Percentiles rank a stretch among this genome's conserved stretches.
These are phyloP conservation scores for Veloporphyrellus conicus DNA, from an alignment of 1,284 basidiomycete genomes.

Conservation along the genomic window DNA sequence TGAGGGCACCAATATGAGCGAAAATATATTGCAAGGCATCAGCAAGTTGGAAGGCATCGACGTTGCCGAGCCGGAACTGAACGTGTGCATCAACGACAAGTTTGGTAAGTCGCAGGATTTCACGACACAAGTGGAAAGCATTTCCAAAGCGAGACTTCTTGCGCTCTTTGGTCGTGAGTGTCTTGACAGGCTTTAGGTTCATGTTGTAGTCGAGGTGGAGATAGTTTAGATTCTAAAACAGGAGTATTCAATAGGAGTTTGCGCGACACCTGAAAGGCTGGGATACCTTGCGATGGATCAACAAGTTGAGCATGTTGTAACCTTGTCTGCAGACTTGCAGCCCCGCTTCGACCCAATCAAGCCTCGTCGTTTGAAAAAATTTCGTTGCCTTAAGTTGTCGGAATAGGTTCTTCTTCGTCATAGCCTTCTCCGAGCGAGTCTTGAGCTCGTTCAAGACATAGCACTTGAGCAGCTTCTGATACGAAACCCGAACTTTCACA, in stretches of 20 bases:
- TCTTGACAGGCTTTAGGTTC: slow-evolving; percentile 98
- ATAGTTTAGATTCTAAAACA: slow-evolving; percentile 84
- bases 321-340: slow-evolving; percentile 98
- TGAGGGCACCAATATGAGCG: slow-evolving; percentile 94
- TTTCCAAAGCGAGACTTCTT: slow-evolving; percentile 99
- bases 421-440: slow-evolving; percentile 86
- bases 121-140: slow-evolving; percentile 96
- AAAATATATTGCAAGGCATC: slow-evolving; percentile 99
- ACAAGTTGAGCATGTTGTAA: slow-evolving; percentile 98
- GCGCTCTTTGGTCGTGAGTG: slow-evolving; percentile 97
- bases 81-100: slow-evolving; percentile 98
- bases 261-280: background rate
- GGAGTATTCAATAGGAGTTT: background rate
- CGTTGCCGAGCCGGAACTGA: slow-evolving; percentile 96
- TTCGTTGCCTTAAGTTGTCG: slow-evolving; percentile 96
- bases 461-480: slow-evolving; percentile 97
- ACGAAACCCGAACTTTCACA: slow-evolving; percentile 98
- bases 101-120: slow-evolving; percentile 96
- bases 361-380: slow-evolving; percentile 97
- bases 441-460: slow-evolving; percentile 94
- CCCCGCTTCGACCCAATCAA: slow-evolving; percentile 99
- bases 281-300: slow-evolving; percentile 91
- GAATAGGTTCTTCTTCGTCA: slow-evolving; percentile 97
- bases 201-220: slow-evolving; percentile 91
- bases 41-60: slow-evolving; percentile 98